Evolutionary conservation across 805 yeast genomes (phyloP).

Genomic region (Ogataea methanolica): DNA sequence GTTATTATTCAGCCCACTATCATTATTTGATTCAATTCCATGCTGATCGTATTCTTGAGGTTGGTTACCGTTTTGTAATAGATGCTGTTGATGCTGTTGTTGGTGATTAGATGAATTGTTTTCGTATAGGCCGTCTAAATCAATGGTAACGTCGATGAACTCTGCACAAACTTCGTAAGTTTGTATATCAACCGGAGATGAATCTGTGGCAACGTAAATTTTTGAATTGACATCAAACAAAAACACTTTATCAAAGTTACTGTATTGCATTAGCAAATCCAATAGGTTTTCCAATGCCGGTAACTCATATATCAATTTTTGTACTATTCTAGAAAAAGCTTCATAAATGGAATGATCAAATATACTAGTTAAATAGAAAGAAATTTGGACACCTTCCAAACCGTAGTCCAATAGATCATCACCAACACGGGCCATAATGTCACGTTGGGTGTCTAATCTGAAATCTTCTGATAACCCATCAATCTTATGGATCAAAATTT

Average conservation of each 20-base stretch:
- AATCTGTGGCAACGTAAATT: constrained; percentile 93
- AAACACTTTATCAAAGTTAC: constrained; percentile 89
- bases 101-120: constrained; percentile 6
- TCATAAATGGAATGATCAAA: constrained; percentile 96
- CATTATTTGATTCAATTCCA: no score
- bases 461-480: constrained; percentile 95
- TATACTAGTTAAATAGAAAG: constrained; percentile 87
- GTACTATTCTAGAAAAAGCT: constrained; percentile 90
- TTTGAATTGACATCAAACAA: constrained; percentile 89
- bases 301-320: constrained; percentile 82
- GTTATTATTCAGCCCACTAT: no score
- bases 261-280: constrained; percentile 83
- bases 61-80: background rate
- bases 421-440: constrained; percentile 92
- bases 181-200: constrained; percentile 91
- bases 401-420: constrained; percentile 90
- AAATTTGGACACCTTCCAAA: constrained; percentile 83
- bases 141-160: constrained; percentile 91
- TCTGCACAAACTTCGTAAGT: constrained; percentile 97
- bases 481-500: constrained; percentile 90
- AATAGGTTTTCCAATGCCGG: constrained; percentile 85
- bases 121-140: constrained; percentile 69
- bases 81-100: background rate
- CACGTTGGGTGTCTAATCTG: constrained; percentile 90
- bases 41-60: background rate